Evolutionary conservation across 495 filamentous ascomycete genomes (phyloP), one percentile per base, ranked within the genome.

Genomic region (Neohortaea acidophila): DNA sequence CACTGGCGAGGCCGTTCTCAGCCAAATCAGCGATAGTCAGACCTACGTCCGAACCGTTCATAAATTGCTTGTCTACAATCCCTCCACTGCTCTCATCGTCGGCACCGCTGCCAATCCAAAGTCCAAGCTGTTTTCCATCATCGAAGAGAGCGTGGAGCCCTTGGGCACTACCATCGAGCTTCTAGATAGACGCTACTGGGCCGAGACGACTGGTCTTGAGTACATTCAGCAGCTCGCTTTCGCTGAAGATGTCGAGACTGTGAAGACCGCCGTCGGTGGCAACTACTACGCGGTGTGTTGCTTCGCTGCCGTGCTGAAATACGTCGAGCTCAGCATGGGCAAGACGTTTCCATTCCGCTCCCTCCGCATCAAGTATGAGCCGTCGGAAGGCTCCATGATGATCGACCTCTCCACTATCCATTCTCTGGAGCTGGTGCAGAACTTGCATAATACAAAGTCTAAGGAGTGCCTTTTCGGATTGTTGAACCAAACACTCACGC

Each of bases 281-380:
- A 91, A 92, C 45, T 94, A 84, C 59, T 94, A 87, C 59, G 82
- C 84, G 18, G 75, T 78, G 1, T 94, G 84, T 57, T 85, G 83
- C 49, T 79, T 92, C 51, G 75, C 82, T 41, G 91, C 91, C 30
- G 84, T 68, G 6, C 59, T 96, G 44, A 82, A 83, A 50, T 93
- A 85, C 54, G 66, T 91, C 21, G 81, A 91, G 43, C 58, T 76
- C 1, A 70, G 70, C 2, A 59, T 77, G 18, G 56, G 62, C n/a
- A 59, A 72, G 36, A 67, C 67, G 1, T 92, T 94, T 49, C 61
- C 70, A 7, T 65, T 68, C 28, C 80, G 86, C 50, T 84, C 85
- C 13, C 68, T 97, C 21, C 74, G 84, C 1, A 79, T 94, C 51
- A 79, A 74, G 45, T 93, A 87, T 47, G 74, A 81, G 51, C 77